These are phyloP conservation scores for Fonsecaea erecta DNA, from an alignment of 2,329 filamentous ascomycete genomes.

Conservation along the genomic window DNA sequence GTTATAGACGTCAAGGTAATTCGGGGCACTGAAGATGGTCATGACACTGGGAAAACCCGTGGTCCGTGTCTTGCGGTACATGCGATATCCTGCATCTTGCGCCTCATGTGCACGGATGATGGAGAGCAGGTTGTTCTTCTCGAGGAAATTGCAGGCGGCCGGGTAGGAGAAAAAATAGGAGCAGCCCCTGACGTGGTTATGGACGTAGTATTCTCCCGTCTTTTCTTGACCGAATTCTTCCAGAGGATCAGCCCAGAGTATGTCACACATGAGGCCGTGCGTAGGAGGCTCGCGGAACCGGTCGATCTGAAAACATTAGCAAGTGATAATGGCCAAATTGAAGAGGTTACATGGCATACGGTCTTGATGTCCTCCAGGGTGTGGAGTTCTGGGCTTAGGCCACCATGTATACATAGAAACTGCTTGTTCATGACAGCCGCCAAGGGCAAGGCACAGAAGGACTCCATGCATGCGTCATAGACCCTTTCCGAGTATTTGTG, in stretches of 20 bases:
- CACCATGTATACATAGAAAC: constrained; percentile 97
- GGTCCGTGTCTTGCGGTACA: constrained; percentile 98
- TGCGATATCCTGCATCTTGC: constrained; percentile 96
- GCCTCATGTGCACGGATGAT: constrained; percentile 98
- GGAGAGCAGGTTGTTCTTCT: constrained; percentile 98
- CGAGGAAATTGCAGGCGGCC: constrained; percentile 92
- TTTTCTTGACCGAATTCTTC: constrained; percentile 99
- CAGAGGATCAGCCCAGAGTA: constrained; percentile 96
- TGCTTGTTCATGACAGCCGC: constrained; percentile 99
- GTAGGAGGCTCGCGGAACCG: constrained; percentile 97
- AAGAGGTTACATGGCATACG: constrained; percentile 57
- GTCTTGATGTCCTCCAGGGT: constrained; percentile 91
- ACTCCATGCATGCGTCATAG: constrained; percentile 98
- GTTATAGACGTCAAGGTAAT: constrained; percentile 99
- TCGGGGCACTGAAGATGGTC: constrained; percentile 99
- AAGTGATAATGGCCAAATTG: not conserved
- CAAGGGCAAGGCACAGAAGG: constrained; percentile 90
- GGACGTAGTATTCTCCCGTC: constrained; percentile 94
- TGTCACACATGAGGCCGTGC: constrained; percentile 98
- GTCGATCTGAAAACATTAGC: constrained; percentile 70
- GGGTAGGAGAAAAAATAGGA: constrained; percentile 99
- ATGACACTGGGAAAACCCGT: constrained; percentile 99
- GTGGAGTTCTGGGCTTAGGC: constrained; percentile 92
- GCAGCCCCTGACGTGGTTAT: constrained; percentile 97
- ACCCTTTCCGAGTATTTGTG: constrained; percentile 98